Evolutionary conservation across 148 eudicot genomes (phyloP), one percentile per base, ranked within the genome.

Genomic region (Amaranthus hypochondriacus): DNA sequence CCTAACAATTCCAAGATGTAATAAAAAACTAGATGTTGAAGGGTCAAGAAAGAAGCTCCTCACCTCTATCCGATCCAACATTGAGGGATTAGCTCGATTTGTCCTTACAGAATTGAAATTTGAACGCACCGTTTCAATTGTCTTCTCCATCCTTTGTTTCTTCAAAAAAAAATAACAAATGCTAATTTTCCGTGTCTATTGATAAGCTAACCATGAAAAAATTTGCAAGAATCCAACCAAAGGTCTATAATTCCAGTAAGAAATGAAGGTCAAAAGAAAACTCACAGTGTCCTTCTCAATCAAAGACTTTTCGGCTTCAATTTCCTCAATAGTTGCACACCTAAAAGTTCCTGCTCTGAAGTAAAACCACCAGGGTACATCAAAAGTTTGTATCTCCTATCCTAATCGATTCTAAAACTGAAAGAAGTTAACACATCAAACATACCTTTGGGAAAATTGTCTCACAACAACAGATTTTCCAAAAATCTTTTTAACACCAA

Each of bases 131-230:
- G 80, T 88, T 68, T 92, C 98, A 76, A 95, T 83, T 62, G 97
- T 83, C 93, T 90, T 95, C 78, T 92, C 98, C 98, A 95, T 95
- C 86, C 86, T 95, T 86, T 87, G 89, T 87, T 86, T 95, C 98
- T 95, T 68, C 5, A 1, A 74, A n/a, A 61, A 6, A 77, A 47
- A 81, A 56, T 54, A 48, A 56, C 73, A 56, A 72, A 57, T 54
- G 11, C 58, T 50, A 66, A 48, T 50, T 18, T 54, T 7, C 50
- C n/a, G 61, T 54, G 46, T 58, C 58, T 53, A 28, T 28, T 28
- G 39, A 28, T 28, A 28, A 14, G 50, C 15, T 48, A 69, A 66
- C 51, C 58, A 62, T 44, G 61, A 55, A 68, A 18, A 67, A 61
- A 5, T 49, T 9, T 56, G 46, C 53, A 44, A 12, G 68, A 77